These are phyloP conservation scores for Annona squamosa DNA, from an alignment of 164 flowering plant species.

Conservation along the genomic window DNA sequence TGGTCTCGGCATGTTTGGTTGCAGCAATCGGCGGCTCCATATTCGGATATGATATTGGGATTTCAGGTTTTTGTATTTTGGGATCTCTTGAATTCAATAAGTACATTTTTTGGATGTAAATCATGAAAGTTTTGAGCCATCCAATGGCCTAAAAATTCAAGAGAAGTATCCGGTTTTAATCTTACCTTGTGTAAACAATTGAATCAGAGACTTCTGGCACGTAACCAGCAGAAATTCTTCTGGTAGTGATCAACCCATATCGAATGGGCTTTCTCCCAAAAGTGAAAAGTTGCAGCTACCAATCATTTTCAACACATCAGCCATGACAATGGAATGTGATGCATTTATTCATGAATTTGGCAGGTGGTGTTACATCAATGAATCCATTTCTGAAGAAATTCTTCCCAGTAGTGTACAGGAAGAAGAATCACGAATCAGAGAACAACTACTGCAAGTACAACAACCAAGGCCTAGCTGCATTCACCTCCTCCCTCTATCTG, in stretches of 20 bases:
- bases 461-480: conserved; percentile 69
- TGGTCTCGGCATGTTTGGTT: conserved; percentile 26
- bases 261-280: not conserved
- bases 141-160: not conserved
- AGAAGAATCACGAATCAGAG: conserved; percentile 49
- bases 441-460: conserved; percentile 88
- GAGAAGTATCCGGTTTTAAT: not conserved
- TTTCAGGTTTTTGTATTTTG: conserved; percentile 18
- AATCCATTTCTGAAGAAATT: conserved; percentile 67
- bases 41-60: conserved; percentile 39
- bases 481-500: conserved; percentile 85
- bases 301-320: not conserved
- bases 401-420: conserved; percentile 49
- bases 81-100: not conserved
- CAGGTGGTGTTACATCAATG: conserved; percentile 97
- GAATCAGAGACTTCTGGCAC: not conserved
- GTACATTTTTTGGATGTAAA: too few relatives aligned
- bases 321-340: not conserved
- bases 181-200: not conserved
- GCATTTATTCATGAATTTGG: not conserved
- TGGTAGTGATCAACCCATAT: not conserved
- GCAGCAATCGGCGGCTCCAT: conserved; percentile 33
- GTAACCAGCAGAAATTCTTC: not conserved
- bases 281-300: not conserved
- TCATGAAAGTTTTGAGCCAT: not conserved